A percentile compares a stretch with the other conserved stretches of the same genome.
Evolutionary conservation across 1,284 basidiomycete genomes (phyloP).

Genomic region (Fomitopsis betulina): DNA sequence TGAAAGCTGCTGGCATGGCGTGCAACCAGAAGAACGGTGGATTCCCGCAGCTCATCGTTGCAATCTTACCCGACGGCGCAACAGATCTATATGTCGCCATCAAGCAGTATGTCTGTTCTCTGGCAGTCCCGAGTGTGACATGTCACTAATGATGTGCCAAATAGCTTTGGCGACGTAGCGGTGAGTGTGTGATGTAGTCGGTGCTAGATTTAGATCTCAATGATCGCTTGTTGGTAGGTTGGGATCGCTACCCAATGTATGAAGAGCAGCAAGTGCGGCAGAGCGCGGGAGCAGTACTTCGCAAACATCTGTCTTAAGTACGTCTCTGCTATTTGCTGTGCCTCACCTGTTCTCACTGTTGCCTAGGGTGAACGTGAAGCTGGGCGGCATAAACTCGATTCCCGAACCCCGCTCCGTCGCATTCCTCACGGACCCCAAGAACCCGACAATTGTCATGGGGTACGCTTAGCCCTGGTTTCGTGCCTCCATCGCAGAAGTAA

Average conservation of each 20-base stretch:
- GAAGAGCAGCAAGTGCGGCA: constrained; percentile 57
- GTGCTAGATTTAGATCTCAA: background rate
- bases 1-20: constrained; percentile 41
- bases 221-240: constrained; percentile 32
- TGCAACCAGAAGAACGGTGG: constrained; percentile 31
- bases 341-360: background rate
- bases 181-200: constrained; percentile 29
- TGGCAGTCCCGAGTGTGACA: background rate
- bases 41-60: constrained; percentile 55
- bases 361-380: constrained; percentile 70
- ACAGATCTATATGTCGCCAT: constrained; percentile 73
- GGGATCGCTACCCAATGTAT: constrained; percentile 75
- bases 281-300: constrained; percentile 68
- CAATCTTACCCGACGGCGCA: constrained; percentile 65
- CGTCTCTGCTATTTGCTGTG: constrained; percentile 15
- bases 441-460: constrained; percentile 74
- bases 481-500: background rate
- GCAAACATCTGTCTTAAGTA: constrained; percentile 77
- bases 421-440: constrained; percentile 56
- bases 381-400: constrained; percentile 76
- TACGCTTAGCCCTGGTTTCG: constrained; percentile 7
- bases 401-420: constrained; percentile 58
- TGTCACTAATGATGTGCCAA: background rate
- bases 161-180: constrained; percentile 65
- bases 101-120: constrained; percentile 57